These are phyloP conservation scores for Stachybotrys chlorohalonatus DNA, from an alignment of 2,329 filamentous ascomycete genomes.

Conservation along the genomic window DNA sequence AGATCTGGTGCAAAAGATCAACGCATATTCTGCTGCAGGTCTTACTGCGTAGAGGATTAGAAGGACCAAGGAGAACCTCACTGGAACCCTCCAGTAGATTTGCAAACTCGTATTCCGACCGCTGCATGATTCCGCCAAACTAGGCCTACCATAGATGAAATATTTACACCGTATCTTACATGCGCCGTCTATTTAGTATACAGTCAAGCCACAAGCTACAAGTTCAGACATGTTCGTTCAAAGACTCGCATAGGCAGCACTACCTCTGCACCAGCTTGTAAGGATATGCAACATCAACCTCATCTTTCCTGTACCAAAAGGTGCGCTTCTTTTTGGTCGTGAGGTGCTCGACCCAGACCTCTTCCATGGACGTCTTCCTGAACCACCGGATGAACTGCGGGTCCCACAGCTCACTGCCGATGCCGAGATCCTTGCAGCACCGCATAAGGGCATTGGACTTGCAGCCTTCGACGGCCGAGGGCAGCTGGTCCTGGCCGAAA, in stretches of 20 bases:
- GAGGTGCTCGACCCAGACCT: constrained; percentile 85
- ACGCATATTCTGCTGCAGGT: no score
- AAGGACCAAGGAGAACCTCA: no score
- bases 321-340: constrained; percentile 82
- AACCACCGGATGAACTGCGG: constrained; percentile 81
- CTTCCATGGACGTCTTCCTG: constrained; percentile 63
- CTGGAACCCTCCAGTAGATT: no score
- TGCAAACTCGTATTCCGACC: background rate
- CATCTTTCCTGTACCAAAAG: constrained; percentile 72
- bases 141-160: background rate
- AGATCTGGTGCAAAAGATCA: no score
- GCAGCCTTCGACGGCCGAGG: constrained; percentile 91
- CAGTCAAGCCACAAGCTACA: no score
- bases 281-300: constrained; percentile 60
- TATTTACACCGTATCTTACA: background rate
- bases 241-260: background rate
- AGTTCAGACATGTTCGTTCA: background rate
- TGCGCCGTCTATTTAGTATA: background rate
- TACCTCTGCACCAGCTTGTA: constrained; percentile 30
- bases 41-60: no score
- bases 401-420: constrained; percentile 95
- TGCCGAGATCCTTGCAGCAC: constrained; percentile 95
- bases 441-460: constrained; percentile 97
- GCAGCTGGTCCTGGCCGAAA: constrained; percentile 82
- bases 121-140: background rate